A percentile compares a stretch with the other conserved stretches of the same genome.
phyloP scores from a whole-genome alignment of 495 filamentous ascomycete genomes.

The Podospora sp. region DNA sequence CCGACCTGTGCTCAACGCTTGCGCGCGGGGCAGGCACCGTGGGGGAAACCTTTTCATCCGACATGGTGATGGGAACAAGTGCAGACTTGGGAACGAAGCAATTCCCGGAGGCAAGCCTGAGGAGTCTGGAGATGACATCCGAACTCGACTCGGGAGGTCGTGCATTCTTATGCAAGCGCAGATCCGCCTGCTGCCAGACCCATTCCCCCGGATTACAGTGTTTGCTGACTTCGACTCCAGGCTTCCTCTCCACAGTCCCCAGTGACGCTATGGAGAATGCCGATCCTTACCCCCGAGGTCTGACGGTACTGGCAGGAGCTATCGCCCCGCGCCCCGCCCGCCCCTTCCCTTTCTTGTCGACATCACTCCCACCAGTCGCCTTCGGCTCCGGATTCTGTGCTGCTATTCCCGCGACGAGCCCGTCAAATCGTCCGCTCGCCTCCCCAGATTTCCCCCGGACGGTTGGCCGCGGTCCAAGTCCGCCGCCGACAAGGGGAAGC shows the following conservation, averaged over 20 bases:
- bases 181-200: not conserved
- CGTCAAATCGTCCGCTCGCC: not conserved
- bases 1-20: not conserved
- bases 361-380: not conserved
- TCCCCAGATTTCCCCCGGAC: not conserved
- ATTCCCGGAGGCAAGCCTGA: not conserved
- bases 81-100: not conserved
- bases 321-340: not conserved
- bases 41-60: not conserved
- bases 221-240: not conserved
- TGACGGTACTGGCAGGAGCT: not conserved
- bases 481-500: not conserved
- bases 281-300: not conserved
- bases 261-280: not conserved
- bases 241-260: not conserved
- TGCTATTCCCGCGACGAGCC: not conserved
- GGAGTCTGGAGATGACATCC: not conserved
- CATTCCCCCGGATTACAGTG: not conserved
- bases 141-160: not conserved
- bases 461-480: not conserved
- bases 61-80: not conserved
- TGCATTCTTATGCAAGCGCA: not conserved
- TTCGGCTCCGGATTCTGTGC: not conserved
- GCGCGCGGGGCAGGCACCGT: not conserved
- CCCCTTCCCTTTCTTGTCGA: not conserved